These are phyloP conservation scores for Yamadazyma dendronema DNA, from an alignment of 1,139 yeast genomes.

Conservation along the genomic window DNA sequence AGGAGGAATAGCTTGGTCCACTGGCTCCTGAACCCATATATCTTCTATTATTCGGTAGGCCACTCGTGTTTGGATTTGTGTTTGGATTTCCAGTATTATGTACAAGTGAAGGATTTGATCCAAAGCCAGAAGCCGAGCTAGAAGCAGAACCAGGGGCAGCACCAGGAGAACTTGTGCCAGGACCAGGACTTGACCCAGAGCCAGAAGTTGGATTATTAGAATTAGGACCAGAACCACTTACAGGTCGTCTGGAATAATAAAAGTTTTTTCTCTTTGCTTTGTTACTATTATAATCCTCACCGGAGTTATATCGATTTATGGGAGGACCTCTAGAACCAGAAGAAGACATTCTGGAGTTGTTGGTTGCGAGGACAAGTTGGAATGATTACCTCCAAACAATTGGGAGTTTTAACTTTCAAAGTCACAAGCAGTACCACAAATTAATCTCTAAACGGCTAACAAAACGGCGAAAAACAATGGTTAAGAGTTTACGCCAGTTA, in stretches of 20 bases:
- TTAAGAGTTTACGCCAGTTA: no score
- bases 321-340: conserved; percentile 35
- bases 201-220: no score
- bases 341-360: conserved; percentile 23
- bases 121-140: no score
- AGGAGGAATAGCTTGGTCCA: conserved; percentile 5
- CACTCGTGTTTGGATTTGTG: conserved; percentile 3
- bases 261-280: conserved; percentile 34
- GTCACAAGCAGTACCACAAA: neutral
- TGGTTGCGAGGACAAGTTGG: no score
- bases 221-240: conserved; percentile 12
- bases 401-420: neutral
- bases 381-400: neutral
- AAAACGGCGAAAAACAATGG: no score
- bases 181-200: no score
- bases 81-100: neutral
- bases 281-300: conserved; percentile 29
- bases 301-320: conserved; percentile 27
- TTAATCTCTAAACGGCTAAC: no score
- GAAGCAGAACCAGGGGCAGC: no score
- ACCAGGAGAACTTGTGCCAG: no score
- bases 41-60: neutral
- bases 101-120: conserved; percentile 3
- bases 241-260: conserved; percentile 14
- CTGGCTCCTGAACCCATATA: neutral